Evolutionary conservation across 2,329 filamentous ascomycete species (phyloP).

Genomic region (Aspergillus carbonarius): DNA sequence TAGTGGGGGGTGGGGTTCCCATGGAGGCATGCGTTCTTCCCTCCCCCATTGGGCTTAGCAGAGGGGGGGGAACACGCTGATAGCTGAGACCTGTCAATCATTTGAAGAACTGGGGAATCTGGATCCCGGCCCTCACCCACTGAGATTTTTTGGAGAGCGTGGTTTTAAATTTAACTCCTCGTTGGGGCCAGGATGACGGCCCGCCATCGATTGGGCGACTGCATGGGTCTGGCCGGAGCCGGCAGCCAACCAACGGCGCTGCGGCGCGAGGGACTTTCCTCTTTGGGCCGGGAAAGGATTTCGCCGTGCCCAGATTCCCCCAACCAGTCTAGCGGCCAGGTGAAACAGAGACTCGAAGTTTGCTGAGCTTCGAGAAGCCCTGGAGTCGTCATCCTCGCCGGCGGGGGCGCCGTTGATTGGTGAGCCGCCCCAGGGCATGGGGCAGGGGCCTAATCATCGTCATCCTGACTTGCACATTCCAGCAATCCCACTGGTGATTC

Average conservation of each 20-base stretch:
- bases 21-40: conserved; percentile 1
- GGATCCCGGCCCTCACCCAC: conserved; percentile 4
- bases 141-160: neutral
- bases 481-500: conserved; percentile 8
- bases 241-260: conserved; percentile 9
- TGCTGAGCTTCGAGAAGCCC: conserved; percentile 22
- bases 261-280: conserved; percentile 9
- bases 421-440: conserved; percentile 2
- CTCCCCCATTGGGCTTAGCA: neutral
- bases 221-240: neutral
- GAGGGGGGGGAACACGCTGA: neutral
- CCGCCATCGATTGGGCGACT: conserved; percentile 1
- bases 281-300: conserved; percentile 7
- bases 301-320: conserved; percentile 5
- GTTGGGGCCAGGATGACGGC: conserved; percentile 5
- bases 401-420: neutral
- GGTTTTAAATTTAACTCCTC: conserved; percentile 10
- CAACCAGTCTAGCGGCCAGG: conserved; percentile 8
- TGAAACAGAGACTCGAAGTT: conserved; percentile 19
- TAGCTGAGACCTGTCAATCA: conserved; percentile 7
- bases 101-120: conserved; percentile 9
- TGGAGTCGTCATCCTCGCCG: conserved; percentile 21
- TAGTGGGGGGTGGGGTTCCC: conserved; percentile 13
- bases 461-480: conserved; percentile 4
- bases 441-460: conserved; percentile 10